These are phyloP conservation scores for Trichophyton simii DNA, from an alignment of 2,329 filamentous ascomycete genomes.

Conservation along the genomic window DNA sequence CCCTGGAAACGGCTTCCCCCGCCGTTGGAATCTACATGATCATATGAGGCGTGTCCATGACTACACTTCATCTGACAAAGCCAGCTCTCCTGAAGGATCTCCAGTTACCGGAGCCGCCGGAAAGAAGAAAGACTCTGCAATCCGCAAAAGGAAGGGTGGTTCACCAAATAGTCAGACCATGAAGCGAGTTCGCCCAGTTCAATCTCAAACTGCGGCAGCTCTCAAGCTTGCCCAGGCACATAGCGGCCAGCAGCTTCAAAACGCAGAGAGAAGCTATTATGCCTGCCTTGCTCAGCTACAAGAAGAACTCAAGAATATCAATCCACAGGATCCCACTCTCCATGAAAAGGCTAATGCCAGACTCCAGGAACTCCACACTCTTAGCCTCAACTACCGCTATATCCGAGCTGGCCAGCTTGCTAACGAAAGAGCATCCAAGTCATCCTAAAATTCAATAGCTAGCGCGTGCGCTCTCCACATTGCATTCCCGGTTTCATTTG, in stretches of 20 bases:
- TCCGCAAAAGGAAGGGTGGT: conserved; percentile 29
- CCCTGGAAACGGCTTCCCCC: conserved; percentile 76
- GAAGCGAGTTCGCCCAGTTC: conserved; percentile 32
- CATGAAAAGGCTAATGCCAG: conserved; percentile 35
- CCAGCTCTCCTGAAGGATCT: conserved; percentile 31
- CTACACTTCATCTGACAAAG: conserved; percentile 36
- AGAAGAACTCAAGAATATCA: conserved; percentile 29
- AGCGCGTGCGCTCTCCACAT: neutral
- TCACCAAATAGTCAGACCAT: conserved; percentile 28
- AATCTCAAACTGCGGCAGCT: conserved; percentile 25
- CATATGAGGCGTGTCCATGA: conserved; percentile 93
- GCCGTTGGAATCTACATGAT: conserved; percentile 90
- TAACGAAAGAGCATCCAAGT: conserved; percentile 15
- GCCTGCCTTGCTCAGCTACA: conserved; percentile 30
- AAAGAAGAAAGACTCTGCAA: conserved; percentile 27
- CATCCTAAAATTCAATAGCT: conserved; percentile 1
- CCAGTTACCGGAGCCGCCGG: conserved; percentile 18
- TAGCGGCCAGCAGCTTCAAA: conserved; percentile 30
- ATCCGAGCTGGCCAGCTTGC: conserved; percentile 31
- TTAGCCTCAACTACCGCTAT: conserved; percentile 32
- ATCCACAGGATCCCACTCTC: conserved; percentile 29
- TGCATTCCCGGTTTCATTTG: conserved; percentile 1
- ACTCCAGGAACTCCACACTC: conserved; percentile 32
- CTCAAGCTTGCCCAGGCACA: conserved; percentile 25
- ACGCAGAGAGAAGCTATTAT: conserved; percentile 31